Evolutionary conservation across 2,329 filamentous ascomycete species (phyloP).

Genomic region (Colletotrichum camelliae): DNA sequence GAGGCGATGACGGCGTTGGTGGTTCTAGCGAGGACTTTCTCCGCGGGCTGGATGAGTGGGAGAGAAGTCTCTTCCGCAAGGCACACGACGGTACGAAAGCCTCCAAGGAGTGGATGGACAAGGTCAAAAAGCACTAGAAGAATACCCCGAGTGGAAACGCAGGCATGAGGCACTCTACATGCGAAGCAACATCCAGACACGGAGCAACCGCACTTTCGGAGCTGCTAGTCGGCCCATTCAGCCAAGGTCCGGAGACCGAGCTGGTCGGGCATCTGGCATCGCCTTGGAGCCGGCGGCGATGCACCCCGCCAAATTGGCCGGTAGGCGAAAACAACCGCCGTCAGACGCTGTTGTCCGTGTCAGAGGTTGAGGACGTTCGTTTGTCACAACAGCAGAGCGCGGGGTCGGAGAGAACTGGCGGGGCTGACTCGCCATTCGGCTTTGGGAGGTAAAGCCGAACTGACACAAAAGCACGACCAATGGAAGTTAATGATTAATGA

Average conservation of each 20-base stretch:
- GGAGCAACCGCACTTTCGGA: background rate
- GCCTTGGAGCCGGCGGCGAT: background rate
- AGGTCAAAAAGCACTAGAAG: conserved; percentile 44
- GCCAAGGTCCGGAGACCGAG: background rate
- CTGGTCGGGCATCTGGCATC: background rate
- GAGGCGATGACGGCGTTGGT: conserved; percentile 67
- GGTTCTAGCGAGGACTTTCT: conserved; percentile 81
- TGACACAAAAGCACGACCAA: background rate
- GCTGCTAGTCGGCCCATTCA: background rate
- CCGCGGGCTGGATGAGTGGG: conserved; percentile 86
- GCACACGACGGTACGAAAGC: conserved; percentile 77
- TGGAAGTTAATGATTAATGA: background rate
- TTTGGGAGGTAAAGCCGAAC: background rate
- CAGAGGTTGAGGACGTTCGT: fast-evolving
- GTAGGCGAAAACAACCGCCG: background rate
- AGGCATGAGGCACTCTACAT: too few relatives aligned
- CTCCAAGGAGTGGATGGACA: conserved; percentile 73
- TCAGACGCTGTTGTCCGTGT: background rate
- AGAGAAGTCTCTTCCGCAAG: conserved; percentile 76
- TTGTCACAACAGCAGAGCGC: background rate
- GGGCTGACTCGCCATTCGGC: conserved; percentile 5
- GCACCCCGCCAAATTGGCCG: background rate
- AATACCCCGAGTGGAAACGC: background rate
- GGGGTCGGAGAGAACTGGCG: background rate
- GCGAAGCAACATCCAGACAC: background rate